phyloP scores from a whole-genome alignment of 345 rosid genomes.

The Eucalyptus viminalis region DNA sequence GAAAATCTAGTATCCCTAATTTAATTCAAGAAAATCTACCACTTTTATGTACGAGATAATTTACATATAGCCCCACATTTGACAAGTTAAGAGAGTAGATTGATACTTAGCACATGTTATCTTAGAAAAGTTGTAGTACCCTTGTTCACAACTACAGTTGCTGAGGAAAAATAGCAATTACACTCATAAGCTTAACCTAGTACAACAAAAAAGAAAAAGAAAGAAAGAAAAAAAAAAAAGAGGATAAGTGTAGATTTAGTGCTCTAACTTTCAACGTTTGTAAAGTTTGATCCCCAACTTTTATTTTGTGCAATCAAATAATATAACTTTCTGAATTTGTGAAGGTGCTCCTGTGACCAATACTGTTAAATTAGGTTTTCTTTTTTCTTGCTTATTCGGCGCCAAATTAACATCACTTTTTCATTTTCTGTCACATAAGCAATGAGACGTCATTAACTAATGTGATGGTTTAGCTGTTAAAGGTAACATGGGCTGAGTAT shows the following conservation, averaged over 20 bases:
- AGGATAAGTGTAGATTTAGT: background rate
- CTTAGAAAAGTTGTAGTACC: background rate
- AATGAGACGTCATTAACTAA: background rate
- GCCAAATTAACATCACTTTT: background rate
- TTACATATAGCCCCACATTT: background rate
- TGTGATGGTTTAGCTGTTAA: background rate
- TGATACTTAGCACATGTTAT: background rate
- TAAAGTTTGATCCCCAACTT: background rate
- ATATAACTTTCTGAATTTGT: background rate
- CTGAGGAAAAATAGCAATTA: background rate
- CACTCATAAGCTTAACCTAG: background rate
- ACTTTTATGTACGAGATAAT: background rate
- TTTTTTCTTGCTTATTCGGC: background rate
- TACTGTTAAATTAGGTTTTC: background rate
- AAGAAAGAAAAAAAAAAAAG: too few species aligned
- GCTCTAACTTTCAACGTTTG: background rate
- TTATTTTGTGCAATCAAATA: background rate
- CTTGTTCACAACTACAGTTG: background rate
- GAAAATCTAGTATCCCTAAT: background rate
- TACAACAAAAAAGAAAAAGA: background rate
- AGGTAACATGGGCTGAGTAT: background rate
- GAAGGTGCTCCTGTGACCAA: background rate
- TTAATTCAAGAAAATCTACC: background rate
- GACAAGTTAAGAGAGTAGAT: background rate
- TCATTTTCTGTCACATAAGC: background rate